These are phyloP conservation scores for Neospermospora avenae DNA, from an alignment of 2,329 filamentous ascomycete species.

Conservation along the genomic window DNA sequence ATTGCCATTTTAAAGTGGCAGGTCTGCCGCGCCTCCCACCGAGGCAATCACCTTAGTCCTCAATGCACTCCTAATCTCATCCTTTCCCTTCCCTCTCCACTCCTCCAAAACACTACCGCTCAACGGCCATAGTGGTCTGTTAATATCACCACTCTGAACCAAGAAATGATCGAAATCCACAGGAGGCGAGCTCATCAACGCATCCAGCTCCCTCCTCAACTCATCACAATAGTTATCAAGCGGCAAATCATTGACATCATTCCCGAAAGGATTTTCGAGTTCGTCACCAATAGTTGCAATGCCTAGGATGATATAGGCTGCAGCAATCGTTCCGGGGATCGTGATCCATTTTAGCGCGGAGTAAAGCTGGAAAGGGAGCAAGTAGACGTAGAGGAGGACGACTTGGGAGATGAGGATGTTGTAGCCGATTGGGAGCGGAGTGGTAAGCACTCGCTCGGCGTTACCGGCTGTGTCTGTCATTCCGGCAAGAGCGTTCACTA, in stretches of 20 bases:
- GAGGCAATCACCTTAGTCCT: slow-evolving; percentile 27
- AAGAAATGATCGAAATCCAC: slow-evolving; percentile 22
- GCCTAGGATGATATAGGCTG: slow-evolving; percentile 80
- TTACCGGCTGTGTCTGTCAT: slow-evolving; percentile 72
- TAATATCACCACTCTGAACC: slow-evolving; percentile 20
- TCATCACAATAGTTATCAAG: slow-evolving; percentile 75
- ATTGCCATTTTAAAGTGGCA: too few species aligned
- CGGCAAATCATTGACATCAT: slow-evolving; percentile 78
- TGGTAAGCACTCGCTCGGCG: slow-evolving; percentile 76
- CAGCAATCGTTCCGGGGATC: slow-evolving; percentile 70
- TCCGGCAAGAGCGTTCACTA: slow-evolving; percentile 44
- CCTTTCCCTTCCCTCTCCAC: slow-evolving; percentile 44
- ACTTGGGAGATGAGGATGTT: slow-evolving; percentile 83
- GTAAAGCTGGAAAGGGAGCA: slow-evolving; percentile 79
- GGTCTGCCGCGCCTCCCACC: neutral
- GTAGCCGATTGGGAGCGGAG: slow-evolving; percentile 79
- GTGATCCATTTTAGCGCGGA: slow-evolving; percentile 64
- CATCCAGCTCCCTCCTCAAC: slow-evolving; percentile 70
- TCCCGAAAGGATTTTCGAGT: slow-evolving; percentile 82
- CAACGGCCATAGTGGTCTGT: slow-evolving; percentile 37
- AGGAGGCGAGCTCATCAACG: slow-evolving; percentile 44
- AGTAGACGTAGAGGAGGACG: slow-evolving; percentile 77
- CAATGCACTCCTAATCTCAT: slow-evolving; percentile 41
- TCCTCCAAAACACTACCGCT: slow-evolving; percentile 40
- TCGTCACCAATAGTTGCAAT: slow-evolving; percentile 73